Evolutionary conservation across 805 yeast species (phyloP).

Genomic region (Candida gorgasii): DNA sequence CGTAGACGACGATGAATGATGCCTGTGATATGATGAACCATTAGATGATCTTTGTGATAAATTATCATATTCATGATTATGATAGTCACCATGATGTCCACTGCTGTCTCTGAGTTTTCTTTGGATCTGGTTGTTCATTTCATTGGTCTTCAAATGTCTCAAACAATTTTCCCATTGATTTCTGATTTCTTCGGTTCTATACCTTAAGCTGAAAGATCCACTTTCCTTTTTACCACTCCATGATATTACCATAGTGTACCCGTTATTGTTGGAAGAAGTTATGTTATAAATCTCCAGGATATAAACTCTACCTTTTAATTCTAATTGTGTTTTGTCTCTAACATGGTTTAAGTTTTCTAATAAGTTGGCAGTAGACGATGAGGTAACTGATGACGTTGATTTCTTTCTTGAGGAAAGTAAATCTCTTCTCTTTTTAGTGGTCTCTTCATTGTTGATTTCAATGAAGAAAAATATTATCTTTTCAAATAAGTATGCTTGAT

Average conservation of each 20-base stretch:
- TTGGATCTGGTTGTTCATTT: slow-evolving; percentile 41
- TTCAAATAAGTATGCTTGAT: slow-evolving; percentile 87
- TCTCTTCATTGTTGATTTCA: slow-evolving; percentile 27
- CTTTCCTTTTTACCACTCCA: slow-evolving; percentile 89
- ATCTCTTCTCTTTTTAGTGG: slow-evolving; percentile 37
- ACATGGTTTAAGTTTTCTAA: slow-evolving; percentile 35
- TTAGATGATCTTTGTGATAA: slow-evolving; percentile 28
- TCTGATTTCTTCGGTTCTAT: slow-evolving; percentile 79
- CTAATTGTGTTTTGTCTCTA: slow-evolving; percentile 37
- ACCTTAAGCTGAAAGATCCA: slow-evolving; percentile 80
- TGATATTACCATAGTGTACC: slow-evolving; percentile 62
- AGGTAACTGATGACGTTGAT: slow-evolving; percentile 48
- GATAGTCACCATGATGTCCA: slow-evolving; percentile 23
- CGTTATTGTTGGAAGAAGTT: slow-evolving; percentile 37
- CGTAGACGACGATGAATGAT: slow-evolving; percentile 43
- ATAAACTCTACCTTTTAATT: slow-evolving; percentile 80
- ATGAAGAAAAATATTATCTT: slow-evolving; percentile 51
- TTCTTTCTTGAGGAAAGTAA: slow-evolving; percentile 49
- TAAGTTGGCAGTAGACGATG: slow-evolving; percentile 34
- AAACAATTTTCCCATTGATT: slow-evolving; percentile 79
- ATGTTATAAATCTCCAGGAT: slow-evolving; percentile 59
- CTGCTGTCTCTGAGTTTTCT: slow-evolving; percentile 38
- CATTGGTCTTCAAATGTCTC: slow-evolving; percentile 46
- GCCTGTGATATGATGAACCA: slow-evolving; percentile 30
- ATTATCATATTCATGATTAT: slow-evolving; percentile 13